Evolutionary conservation across 208 protist genomes (phyloP).

Genomic region (Acanthamoeba castellanii): DNA sequence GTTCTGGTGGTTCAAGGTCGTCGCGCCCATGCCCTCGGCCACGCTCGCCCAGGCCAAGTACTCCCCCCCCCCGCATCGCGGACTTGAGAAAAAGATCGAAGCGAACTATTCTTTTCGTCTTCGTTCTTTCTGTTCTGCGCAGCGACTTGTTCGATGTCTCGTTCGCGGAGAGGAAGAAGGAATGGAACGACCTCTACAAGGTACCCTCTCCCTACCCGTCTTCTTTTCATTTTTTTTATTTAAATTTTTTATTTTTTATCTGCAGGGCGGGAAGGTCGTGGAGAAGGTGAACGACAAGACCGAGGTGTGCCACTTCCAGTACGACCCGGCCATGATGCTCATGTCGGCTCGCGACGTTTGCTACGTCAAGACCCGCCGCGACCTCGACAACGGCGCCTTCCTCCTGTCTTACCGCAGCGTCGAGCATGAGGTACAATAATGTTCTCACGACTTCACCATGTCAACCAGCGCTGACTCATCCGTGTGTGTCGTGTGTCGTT

Average conservation of each 20-base stretch:
- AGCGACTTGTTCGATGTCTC: constrained; percentile 49
- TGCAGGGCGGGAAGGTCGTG: constrained; percentile 20
- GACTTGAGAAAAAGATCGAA: not conserved
- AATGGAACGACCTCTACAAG: constrained; percentile 41
- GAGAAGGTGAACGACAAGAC: constrained; percentile 51
- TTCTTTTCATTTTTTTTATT: not conserved
- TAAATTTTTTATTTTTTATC: not conserved
- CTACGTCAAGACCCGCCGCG: constrained; percentile 35
- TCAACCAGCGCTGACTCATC: not conserved
- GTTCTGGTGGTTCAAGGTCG: constrained; percentile 61
- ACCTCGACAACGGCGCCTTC: constrained; percentile 46
- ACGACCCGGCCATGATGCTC: constrained; percentile 32
- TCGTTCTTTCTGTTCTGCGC: not conserved
- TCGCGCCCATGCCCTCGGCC: constrained; percentile 33
- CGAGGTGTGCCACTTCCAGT: constrained; percentile 65
- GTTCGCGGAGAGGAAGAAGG: not conserved
- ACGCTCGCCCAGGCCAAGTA: constrained; percentile 47
- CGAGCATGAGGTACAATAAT: constrained; percentile 3
- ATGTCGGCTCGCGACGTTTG: constrained; percentile 34
- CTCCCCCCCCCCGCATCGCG: not conserved
- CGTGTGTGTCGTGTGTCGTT: not conserved
- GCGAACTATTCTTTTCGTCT: not conserved
- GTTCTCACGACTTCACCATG: not conserved
- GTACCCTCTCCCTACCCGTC: not conserved
- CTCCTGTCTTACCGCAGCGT: constrained; percentile 52